Evolutionary conservation across 2,329 filamentous ascomycete species (phyloP).

Genomic region (Ascomycota sp.): DNA sequence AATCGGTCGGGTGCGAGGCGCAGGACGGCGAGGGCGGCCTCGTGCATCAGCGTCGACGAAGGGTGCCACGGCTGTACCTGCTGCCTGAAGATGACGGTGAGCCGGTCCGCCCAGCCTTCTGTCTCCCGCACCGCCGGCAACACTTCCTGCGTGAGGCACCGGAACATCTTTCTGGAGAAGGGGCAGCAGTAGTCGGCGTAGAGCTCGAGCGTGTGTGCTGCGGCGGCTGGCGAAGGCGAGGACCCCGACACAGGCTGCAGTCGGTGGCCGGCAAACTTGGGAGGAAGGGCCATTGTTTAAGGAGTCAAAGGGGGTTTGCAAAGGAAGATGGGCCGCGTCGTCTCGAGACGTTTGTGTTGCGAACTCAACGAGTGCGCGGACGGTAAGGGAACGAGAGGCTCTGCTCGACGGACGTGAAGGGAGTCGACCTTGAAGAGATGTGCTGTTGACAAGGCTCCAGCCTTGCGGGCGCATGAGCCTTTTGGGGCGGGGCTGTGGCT

Average conservation of each 20-base stretch:
- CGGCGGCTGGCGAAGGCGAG: slow-evolving; percentile 17
- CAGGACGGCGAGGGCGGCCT: slow-evolving; percentile 68
- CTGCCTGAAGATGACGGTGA: slow-evolving; percentile 71
- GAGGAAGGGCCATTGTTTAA: slow-evolving; percentile 54
- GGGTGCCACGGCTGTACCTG: slow-evolving; percentile 95
- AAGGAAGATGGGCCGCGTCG: too few species aligned
- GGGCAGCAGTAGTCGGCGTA: slow-evolving; percentile 87
- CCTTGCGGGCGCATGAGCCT: too few species aligned
- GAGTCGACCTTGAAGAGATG: too few species aligned
- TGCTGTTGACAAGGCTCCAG: too few species aligned
- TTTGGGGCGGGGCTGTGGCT: too few species aligned
- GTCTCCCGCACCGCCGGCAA: slow-evolving; percentile 42
- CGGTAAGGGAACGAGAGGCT: too few species aligned
- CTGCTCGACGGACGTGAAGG: too few species aligned
- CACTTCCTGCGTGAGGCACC: slow-evolving; percentile 48
- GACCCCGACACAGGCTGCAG: slow-evolving; percentile 21
- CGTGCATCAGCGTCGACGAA: slow-evolving; percentile 59
- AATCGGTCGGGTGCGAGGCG: slow-evolving; percentile 50
- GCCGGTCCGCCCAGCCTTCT: slow-evolving; percentile 29
- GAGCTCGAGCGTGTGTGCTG: slow-evolving; percentile 39
- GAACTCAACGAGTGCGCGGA: too few species aligned
- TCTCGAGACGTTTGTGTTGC: too few species aligned
- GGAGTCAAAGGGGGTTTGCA: too few species aligned
- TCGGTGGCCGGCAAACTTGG: slow-evolving; percentile 57
- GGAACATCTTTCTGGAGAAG: slow-evolving; percentile 48